Evolutionary conservation across 495 filamentous ascomycete species (phyloP).

Genomic region (Annulohypoxylon nitens): DNA sequence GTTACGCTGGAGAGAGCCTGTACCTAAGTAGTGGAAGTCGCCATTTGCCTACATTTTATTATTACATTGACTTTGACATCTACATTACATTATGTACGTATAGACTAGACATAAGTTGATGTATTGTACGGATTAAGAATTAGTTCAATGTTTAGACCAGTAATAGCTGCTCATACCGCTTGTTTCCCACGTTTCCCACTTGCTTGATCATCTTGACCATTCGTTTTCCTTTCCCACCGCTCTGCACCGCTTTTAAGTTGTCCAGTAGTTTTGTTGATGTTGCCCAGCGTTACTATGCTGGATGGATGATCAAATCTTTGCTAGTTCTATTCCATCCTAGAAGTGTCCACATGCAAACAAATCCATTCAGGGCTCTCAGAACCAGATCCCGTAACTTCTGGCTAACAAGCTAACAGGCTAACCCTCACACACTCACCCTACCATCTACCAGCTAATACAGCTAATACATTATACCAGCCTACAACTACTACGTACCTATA

Average conservation of each 20-base stretch:
- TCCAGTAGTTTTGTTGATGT: neutral
- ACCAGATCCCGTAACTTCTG: constrained; percentile 43
- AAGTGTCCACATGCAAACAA: constrained; percentile 49
- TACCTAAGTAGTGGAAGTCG: constrained; percentile 17
- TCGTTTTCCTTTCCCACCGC: constrained; percentile 40
- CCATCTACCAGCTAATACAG: neutral
- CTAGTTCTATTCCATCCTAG: constrained; percentile 34
- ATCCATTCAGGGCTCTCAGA: constrained; percentile 36
- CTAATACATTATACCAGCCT: neutral
- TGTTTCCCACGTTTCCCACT: constrained; percentile 27
- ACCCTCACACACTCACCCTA: neutral
- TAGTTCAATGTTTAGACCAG: constrained; percentile 17
- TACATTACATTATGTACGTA: constrained; percentile 28
- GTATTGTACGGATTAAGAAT: neutral
- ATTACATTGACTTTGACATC: too few species aligned
- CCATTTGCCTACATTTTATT: constrained; percentile 13
- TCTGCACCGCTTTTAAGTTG: constrained; percentile 4
- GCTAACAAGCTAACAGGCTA: constrained; percentile 17
- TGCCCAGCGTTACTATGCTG: constrained; percentile 20
- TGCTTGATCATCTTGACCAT: neutral
- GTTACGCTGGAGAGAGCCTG: neutral
- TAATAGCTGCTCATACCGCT: constrained; percentile 44
- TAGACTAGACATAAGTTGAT: neutral
- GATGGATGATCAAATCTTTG: constrained; percentile 45
- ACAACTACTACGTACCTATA: neutral